Conservation (phyloP, 345 rosid species). For the Raphanus sativus region DNA sequence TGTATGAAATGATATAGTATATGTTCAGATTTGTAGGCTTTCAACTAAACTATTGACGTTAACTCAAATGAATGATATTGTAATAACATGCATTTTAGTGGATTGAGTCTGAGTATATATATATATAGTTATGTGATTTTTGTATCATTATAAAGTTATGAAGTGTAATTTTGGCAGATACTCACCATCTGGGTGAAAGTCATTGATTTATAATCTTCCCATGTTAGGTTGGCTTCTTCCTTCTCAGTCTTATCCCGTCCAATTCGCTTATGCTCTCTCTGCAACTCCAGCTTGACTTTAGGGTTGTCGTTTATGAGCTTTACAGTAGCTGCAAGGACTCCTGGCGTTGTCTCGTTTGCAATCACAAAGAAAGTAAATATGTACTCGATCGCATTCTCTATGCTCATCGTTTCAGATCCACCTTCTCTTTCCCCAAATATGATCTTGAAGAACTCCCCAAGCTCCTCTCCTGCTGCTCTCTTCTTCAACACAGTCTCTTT, state of each 20-base stretch:
- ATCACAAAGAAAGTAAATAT: constrained; percentile 18
- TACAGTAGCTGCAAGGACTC: constrained; percentile 10
- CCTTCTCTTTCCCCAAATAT: background rate
- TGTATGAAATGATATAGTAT: background rate
- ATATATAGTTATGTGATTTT: background rate
- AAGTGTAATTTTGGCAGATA: background rate
- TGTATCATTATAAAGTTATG: background rate
- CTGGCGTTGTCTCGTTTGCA: constrained; percentile 26
- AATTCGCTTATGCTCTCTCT: constrained; percentile 52
- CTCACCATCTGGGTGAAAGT: constrained; percentile 54
- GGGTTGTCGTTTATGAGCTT: constrained; percentile 7
- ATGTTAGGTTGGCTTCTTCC: constrained; percentile 35
- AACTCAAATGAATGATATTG: background rate
- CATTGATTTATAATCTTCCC: constrained; percentile 78
- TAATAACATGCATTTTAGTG: background rate
- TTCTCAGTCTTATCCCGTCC: constrained; percentile 18
- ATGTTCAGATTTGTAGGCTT: background rate
- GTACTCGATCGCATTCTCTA: background rate
- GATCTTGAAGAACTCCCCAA: background rate
- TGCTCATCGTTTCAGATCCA: background rate
- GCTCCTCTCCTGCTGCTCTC: constrained; percentile 16
- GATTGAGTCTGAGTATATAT: background rate
- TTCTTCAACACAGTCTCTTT: constrained; percentile 19
- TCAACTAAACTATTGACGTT: background rate
- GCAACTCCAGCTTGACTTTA: constrained; percentile 22